A percentile compares a stretch with the other conserved stretches of the same genome.
phyloP scores from a whole-genome alignment of 2,329 filamentous ascomycete genomes.

The Neurospora sp. region DNA sequence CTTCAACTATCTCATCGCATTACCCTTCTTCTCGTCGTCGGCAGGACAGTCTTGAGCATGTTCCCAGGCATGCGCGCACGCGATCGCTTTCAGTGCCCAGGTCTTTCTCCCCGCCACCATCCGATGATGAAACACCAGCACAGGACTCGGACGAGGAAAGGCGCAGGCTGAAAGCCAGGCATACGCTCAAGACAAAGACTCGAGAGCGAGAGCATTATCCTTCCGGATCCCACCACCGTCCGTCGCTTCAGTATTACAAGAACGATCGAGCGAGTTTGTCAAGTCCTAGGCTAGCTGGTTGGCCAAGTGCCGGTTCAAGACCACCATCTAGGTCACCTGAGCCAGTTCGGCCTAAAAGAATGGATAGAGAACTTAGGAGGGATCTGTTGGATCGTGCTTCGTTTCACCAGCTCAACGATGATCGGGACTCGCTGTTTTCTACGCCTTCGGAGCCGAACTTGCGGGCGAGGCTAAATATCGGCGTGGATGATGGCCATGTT shows the following conservation, averaged over 20 bases:
- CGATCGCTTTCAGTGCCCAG: not conserved
- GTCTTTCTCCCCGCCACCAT: not conserved
- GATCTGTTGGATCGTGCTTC: not conserved
- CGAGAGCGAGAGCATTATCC: not conserved
- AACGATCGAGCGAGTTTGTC: conserved; percentile 7
- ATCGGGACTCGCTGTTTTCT: not conserved
- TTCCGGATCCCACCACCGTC: not conserved
- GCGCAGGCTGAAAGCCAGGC: not conserved
- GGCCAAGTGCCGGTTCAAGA: conserved; percentile 2
- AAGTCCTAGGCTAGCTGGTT: conserved; percentile 3
- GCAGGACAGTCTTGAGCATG: not conserved
- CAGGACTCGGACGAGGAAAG: not conserved
- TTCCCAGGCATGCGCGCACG: not conserved
- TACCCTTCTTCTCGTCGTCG: not conserved
- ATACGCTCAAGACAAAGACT: not conserved
- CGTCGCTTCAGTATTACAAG: conserved; percentile 8
- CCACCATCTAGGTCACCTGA: not conserved
- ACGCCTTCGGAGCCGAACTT: not conserved
- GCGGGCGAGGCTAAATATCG: not conserved
- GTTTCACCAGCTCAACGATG: not conserved
- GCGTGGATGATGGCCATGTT: not conserved
- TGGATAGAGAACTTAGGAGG: not conserved
- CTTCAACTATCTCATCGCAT: not conserved
- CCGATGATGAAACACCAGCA: not conserved
- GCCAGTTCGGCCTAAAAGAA: not conserved